These are phyloP conservation scores for Cyberlindnera japonica DNA, from an alignment of 805 yeast genomes.

Conservation along the genomic window DNA sequence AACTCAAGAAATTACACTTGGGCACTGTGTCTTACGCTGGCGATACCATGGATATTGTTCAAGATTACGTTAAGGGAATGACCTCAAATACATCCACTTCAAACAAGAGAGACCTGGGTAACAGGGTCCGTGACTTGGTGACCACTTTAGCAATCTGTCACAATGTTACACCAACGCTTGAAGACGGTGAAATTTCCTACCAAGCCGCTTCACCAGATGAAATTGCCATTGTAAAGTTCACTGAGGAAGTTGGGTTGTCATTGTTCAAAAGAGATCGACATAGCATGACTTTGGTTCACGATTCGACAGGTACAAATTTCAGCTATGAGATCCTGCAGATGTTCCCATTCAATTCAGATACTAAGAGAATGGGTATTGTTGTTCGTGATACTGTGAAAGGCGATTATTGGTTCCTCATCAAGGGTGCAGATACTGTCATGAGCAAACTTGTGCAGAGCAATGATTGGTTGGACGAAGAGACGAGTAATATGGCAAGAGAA, in stretches of 20 bases:
- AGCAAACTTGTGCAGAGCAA: slow-evolving; percentile 70
- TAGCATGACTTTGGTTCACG: slow-evolving; percentile 64
- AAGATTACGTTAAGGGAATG: slow-evolving; percentile 50
- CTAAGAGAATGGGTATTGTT: slow-evolving; percentile 94
- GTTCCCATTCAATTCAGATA: slow-evolving; percentile 94
- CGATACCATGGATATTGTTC: slow-evolving; percentile 87
- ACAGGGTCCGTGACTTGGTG: slow-evolving; percentile 75
- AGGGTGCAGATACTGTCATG: slow-evolving; percentile 98
- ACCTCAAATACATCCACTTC: slow-evolving; percentile 23
- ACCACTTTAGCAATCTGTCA: slow-evolving; percentile 91
- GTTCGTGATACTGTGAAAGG: slow-evolving; percentile 58
- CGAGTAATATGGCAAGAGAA: slow-evolving; percentile 96
- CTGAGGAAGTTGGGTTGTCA: slow-evolving; percentile 80
- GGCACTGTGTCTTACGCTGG: slow-evolving; percentile 92
- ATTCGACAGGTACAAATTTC: slow-evolving; percentile 46
- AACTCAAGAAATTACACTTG: slow-evolving; percentile 83
- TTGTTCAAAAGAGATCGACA: slow-evolving; percentile 79
- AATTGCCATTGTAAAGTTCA: slow-evolving; percentile 91
- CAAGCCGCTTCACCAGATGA: slow-evolving; percentile 99
- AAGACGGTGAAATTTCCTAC: slow-evolving; percentile 69
- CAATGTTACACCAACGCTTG: slow-evolving; percentile 91
- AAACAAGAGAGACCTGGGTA: slow-evolving; percentile 65
- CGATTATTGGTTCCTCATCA: slow-evolving; percentile 81
- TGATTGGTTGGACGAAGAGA: slow-evolving; percentile 98
- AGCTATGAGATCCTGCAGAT: slow-evolving; percentile 70